Conservation (phyloP, 805 yeast genomes). For the Ogataea sp. region DNA sequence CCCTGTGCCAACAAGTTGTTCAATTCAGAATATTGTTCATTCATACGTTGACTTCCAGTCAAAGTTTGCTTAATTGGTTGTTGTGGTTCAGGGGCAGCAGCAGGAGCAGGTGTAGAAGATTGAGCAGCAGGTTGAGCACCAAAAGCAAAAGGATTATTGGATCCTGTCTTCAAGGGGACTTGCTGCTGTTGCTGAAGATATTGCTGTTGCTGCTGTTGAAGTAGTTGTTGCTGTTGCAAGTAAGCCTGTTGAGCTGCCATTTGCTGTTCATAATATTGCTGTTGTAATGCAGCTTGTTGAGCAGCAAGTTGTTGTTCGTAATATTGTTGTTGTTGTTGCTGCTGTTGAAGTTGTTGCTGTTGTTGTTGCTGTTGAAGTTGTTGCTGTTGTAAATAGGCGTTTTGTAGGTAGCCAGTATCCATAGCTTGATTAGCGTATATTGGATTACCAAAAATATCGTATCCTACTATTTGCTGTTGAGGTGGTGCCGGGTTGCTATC, state of each 20-base stretch:
- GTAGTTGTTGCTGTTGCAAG: conserved; percentile 14
- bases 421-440: conserved; percentile 42
- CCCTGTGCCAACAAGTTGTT: conserved; percentile 77
- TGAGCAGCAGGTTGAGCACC: conserved; percentile 18
- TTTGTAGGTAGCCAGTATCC: conserved; percentile 46
- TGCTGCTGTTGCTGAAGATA: conserved; percentile 29
- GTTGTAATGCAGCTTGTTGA: conserved; percentile 9
- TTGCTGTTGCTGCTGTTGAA: conserved; percentile 30
- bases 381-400: conserved; percentile 26
- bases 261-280: conserved; percentile 10
- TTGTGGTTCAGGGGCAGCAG: conserved; percentile 12
- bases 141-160: conserved; percentile 29
- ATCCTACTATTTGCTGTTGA: conserved; percentile 33
- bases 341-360: conserved; percentile 14
- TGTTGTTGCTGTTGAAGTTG: conserved; percentile 13
- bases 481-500: conserved; percentile 26
- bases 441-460: conserved; percentile 65
- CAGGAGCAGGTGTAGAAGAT: conserved; percentile 18
- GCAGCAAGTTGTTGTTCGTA: conserved; percentile 14
- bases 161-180: conserved; percentile 29
- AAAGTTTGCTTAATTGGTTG: conserved; percentile 36
- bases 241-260: conserved; percentile 10
- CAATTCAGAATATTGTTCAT: conserved; percentile 59
- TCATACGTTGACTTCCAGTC: conserved; percentile 48
- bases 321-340: conserved; percentile 8